Conservation (phyloP, 495 filamentous ascomycete species). For the Tuber indicum region DNA sequence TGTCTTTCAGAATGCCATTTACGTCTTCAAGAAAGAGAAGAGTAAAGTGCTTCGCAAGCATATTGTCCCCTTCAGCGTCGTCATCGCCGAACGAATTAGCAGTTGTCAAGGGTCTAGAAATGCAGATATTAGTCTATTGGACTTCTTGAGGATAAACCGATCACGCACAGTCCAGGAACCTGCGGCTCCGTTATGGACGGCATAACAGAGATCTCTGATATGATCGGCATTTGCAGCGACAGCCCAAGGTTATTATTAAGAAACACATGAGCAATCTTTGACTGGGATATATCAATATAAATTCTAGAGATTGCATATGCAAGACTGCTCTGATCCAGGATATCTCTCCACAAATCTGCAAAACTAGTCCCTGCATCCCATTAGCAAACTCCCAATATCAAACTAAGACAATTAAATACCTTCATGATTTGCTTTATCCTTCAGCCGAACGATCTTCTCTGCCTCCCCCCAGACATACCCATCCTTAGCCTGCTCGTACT, state of each 20-base stretch:
- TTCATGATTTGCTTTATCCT: conserved; percentile 70
- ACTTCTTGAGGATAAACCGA: conserved; percentile 6
- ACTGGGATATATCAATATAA: conserved; percentile 70
- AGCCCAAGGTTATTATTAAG: conserved; percentile 58
- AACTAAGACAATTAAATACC: conserved; percentile 48
- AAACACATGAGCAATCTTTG: conserved; percentile 68
- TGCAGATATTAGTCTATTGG: conserved; percentile 2
- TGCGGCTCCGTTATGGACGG: conserved; percentile 59
- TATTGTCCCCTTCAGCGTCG: conserved; percentile 50
- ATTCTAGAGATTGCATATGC: conserved; percentile 76
- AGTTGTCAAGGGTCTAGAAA: conserved; percentile 55
- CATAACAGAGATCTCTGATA: conserved; percentile 66
- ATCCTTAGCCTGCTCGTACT: conserved; percentile 79
- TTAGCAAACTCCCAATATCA: background rate
- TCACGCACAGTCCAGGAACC: conserved; percentile 62
- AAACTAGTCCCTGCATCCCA: conserved; percentile 20
- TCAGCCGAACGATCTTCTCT: conserved; percentile 65
- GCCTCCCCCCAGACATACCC: conserved; percentile 85
- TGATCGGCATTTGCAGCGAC: conserved; percentile 78
- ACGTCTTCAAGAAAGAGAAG: conserved; percentile 78
- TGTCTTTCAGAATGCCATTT: conserved; percentile 71
- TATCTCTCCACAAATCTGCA: conserved; percentile 54
- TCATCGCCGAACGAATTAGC: conserved; percentile 65
- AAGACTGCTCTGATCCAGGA: conserved; percentile 69
- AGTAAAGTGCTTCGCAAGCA: conserved; percentile 76